Evolutionary conservation across 768 basidiomycete species (phyloP).

Genomic region (Mycena maculata): DNA sequence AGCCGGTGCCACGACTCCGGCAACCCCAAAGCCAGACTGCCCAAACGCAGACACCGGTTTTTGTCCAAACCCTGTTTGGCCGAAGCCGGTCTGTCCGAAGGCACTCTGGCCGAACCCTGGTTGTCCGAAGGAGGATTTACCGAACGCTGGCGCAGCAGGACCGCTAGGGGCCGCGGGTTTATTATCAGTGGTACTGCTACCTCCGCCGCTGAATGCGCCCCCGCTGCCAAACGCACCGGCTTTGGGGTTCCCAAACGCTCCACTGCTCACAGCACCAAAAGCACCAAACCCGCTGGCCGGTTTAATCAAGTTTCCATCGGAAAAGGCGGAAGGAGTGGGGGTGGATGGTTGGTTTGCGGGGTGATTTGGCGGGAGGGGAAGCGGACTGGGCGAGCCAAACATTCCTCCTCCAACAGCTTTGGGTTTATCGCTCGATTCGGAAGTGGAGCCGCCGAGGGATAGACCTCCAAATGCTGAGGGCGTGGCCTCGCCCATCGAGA

Average conservation of each 20-base stretch:
- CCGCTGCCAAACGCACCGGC: conserved; percentile 51
- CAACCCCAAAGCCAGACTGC: conserved; percentile 39
- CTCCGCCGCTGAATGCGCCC: conserved; percentile 40
- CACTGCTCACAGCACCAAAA: conserved; percentile 36
- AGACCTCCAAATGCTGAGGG: conserved; percentile 45
- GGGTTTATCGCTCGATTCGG: conserved; percentile 36
- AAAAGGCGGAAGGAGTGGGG: conserved; percentile 24
- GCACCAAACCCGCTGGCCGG: conserved; percentile 38
- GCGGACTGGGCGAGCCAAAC: conserved; percentile 44
- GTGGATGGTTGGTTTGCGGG: conserved; percentile 35
- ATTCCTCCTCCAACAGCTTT: conserved; percentile 40
- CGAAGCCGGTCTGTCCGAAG: conserved; percentile 50
- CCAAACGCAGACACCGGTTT: conserved; percentile 25
- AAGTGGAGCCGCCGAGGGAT: conserved; percentile 42
- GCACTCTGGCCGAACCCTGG: conserved; percentile 44
- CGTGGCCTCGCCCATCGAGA: conserved; percentile 47
- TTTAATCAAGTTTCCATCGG: conserved; percentile 29
- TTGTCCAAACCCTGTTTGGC: conserved; percentile 54
- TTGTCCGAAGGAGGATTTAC: conserved; percentile 38
- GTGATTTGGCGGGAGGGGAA: conserved; percentile 39
- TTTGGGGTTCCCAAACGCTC: conserved; percentile 48
- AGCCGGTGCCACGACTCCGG: conserved; percentile 20
- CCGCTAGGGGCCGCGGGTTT: conserved; percentile 15
- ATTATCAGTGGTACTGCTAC: conserved; percentile 5
- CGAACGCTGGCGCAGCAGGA: conserved; percentile 30